Percentiles rank a stretch among this genome's conserved stretches.
Conservation (phyloP, 2,329 filamentous ascomycete species). For the Fusarium redolens region DNA sequence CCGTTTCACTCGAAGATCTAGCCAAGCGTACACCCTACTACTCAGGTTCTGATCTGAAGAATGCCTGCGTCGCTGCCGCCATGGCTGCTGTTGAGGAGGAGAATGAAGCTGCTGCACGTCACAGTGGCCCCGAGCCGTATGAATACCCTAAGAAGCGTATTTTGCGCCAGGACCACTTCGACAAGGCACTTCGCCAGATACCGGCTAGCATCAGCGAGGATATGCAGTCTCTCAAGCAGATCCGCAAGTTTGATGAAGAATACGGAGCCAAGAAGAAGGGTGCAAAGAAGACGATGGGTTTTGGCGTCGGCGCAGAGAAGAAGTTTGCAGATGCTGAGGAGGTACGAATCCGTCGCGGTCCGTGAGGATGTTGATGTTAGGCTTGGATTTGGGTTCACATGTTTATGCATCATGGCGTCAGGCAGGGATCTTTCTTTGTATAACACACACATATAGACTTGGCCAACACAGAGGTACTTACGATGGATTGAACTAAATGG, state of each 20-base stretch:
- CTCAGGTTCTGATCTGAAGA: slow-evolving; percentile 86
- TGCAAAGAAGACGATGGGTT: slow-evolving; percentile 70
- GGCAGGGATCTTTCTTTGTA: slow-evolving; percentile 16
- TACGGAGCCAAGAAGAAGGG: slow-evolving; percentile 84
- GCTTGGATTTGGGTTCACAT: not conserved
- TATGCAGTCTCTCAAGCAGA: slow-evolving; percentile 86
- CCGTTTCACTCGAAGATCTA: slow-evolving; percentile 71
- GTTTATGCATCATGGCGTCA: slow-evolving; percentile 11
- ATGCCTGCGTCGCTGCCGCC: slow-evolving; percentile 82
- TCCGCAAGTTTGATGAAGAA: slow-evolving; percentile 95
- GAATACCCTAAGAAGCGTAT: slow-evolving; percentile 69
- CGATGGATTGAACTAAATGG: not conserved
- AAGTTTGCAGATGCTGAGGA: slow-evolving; percentile 54
- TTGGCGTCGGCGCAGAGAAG: slow-evolving; percentile 60
- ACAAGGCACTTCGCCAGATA: slow-evolving; percentile 87
- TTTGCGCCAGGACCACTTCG: slow-evolving; percentile 79
- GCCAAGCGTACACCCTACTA: slow-evolving; percentile 79
- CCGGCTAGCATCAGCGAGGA: slow-evolving; percentile 93
- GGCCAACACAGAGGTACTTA: slow-evolving; percentile 6
- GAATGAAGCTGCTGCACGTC: slow-evolving; percentile 54
- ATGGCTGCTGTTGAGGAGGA: slow-evolving; percentile 84
- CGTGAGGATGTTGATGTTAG: slow-evolving; percentile 7
- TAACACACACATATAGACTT: slow-evolving; percentile 33
- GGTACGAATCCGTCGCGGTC: slow-evolving; percentile 55
- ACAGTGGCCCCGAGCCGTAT: slow-evolving; percentile 58